Base-by-base conservation (phyloP, 148 eudicot species). In the Hydrangea macrophylla region DNA sequence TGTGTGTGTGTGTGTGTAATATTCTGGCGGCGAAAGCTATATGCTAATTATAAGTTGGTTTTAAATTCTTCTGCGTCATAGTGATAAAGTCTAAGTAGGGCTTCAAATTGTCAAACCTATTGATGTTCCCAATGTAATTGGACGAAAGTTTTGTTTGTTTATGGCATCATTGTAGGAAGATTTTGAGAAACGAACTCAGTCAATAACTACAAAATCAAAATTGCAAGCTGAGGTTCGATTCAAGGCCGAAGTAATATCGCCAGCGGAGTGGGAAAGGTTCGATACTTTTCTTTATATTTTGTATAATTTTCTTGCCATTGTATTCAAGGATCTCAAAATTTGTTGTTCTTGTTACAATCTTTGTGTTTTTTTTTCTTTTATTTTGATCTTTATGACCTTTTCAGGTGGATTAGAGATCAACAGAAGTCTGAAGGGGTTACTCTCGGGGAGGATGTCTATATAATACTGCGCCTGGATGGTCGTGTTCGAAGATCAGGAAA, bases 181-280 rank as follows among this genome's bases (percentile, higher is more conserved):
- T 44, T 95, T 95, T 80, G 99, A 91, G 73, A 76, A 86, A 66
- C 84, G 97, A 64, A 78, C 99, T 75, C 85, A 82, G 66, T 91
- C 99, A 68, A 65, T 95, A 70, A 79, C 95, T 55, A 75, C 90
- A 24, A 89, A 89, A 80, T 79, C 99, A 48, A 91, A 75, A 74
- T 69, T 95, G 78, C 80, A 87, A 86, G 78, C 94, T 54, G 97
- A 91, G 79, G 70, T 82, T 59, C 86, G 97, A 58, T 95, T 91
- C 73, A 88, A 82, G 64, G 99, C 97, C 24, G 97, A 95, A 73
- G 94, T 83, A 58, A 90, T 89, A 30, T 89, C 99, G n/a, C 86
- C 90, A 50, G 84, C 71, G 68, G 96, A 95, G 75, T 95, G 99
- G 99, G 94, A 95, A 83, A 89, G 99, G 99, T 90, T 56, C 69